Conservation (phyloP, 257 asterid genomes). For the Dorcoceras hygrometricum region DNA sequence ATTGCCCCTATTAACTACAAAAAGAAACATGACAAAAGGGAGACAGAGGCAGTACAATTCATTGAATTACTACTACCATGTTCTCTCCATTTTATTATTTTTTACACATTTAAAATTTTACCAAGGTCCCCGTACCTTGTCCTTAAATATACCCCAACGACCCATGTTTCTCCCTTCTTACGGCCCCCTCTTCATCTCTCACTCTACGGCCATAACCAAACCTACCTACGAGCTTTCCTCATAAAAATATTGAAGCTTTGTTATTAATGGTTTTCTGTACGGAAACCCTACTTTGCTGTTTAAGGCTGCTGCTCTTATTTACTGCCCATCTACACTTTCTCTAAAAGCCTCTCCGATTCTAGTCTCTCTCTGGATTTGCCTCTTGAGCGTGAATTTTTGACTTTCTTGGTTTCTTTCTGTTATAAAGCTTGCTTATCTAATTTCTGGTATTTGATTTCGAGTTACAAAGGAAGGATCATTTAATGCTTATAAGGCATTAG, state of each 20-base stretch:
- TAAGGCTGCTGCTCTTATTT: conserved; percentile 27
- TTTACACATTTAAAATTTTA: too few species aligned
- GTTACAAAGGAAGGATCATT: too few species aligned
- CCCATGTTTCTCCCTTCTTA: neutral
- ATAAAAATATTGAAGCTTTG: too few species aligned
- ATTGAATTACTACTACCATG: too few species aligned
- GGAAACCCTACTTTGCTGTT: conserved; percentile 36
- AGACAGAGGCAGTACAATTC: too few species aligned
- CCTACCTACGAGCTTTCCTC: neutral
- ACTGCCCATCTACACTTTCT: conserved; percentile 20
- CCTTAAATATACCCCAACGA: conserved; percentile 13
- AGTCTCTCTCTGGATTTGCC: conserved; percentile 27
- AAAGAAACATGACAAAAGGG: too few species aligned
- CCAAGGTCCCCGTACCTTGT: conserved; percentile 19
- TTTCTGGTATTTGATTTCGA: too few species aligned
- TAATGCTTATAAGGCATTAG: conserved; percentile 15
- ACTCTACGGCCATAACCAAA: neutral
- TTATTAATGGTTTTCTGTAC: conserved; percentile 22
- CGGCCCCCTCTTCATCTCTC: conserved; percentile 19
- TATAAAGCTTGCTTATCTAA: too few species aligned
- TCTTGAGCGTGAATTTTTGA: conserved; percentile 23
- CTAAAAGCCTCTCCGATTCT: conserved; percentile 17
- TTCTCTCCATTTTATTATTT: too few species aligned
- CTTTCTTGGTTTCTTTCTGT: conserved; percentile 16
- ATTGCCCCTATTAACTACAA: too few species aligned